Evolutionary conservation across 1,139 yeast genomes (phyloP), one percentile per base, ranked within the genome.

Genomic region (Kodamaea alishanica): DNA sequence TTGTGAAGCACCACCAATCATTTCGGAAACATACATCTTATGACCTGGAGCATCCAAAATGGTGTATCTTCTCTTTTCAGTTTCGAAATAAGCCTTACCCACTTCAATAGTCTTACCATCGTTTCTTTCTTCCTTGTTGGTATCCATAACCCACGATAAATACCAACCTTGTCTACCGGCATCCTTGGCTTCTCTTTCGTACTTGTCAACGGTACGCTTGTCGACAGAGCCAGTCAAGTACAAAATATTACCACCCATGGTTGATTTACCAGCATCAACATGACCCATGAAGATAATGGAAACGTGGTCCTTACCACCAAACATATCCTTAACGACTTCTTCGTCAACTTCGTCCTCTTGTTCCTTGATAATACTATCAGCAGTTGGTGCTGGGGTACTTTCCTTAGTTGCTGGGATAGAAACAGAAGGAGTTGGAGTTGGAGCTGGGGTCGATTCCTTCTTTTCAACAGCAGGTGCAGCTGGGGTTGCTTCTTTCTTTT

Each of bases 141-240:
- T 90, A 67, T 92, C 99, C 96, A 92, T 90, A 54, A 94, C 95
- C 98, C 98, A 92, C 8, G 97, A 90, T 56, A 92, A 74, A 63
- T 92, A 92, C 98, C 98, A 92, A 66, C 97, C 97, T 72, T 90
- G 97, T 73, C 97, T 86, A 64, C 98, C 97, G 33, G 97, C 97
- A 55, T 92, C 99, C 66, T 88, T 90, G 48, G 98, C 98, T 67
- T 92, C 99, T 65, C 92, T 81, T 71, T 94, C 97, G 62, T 90
- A 90, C 67, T 92, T 92, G 51, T 92, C 98, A 49, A 94, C 94
- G n/a, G 97, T 92, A 73, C 99, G 88, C 74, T 92, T 92, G 67
- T 92, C 98, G 43, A 92, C 98, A 34, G 97, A 87, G 44, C 97
- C 97, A 29, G 97, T 90, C 58, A 92, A 73, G 62, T 76, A 92